These are phyloP conservation scores for Pseudomonodictys pantanalensis DNA, from an alignment of 495 filamentous ascomycete genomes.

Conservation along the genomic window DNA sequence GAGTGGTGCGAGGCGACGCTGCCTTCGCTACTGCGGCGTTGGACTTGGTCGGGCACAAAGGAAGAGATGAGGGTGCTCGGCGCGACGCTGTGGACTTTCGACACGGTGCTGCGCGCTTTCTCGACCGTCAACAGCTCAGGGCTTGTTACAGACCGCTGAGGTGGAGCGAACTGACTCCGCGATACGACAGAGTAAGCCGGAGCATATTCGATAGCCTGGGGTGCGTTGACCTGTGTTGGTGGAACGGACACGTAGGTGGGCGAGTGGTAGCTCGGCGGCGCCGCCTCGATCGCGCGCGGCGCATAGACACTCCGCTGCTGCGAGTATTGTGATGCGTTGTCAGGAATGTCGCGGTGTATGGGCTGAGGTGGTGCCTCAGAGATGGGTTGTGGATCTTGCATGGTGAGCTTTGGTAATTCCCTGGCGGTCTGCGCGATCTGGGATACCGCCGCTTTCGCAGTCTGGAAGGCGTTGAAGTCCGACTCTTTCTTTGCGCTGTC, in stretches of 20 bases:
- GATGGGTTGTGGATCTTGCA: conserved; percentile 27
- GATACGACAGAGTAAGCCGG: conserved; percentile 25
- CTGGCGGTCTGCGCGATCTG: conserved; percentile 2
- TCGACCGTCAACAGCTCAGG: conserved; percentile 23
- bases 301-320: conserved; percentile 4
- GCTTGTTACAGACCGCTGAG: conserved; percentile 24
- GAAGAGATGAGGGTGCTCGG: conserved; percentile 29
- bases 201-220: conserved; percentile 19
- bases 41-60: conserved; percentile 20
- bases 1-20: conserved; percentile 36
- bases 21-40: conserved; percentile 32
- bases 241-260: conserved; percentile 27
- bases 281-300: conserved; percentile 28
- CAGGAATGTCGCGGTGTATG: conserved; percentile 35
- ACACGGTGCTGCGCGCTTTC: conserved; percentile 28
- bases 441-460: conserved; percentile 16
- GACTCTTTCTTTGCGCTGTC: conserved; percentile 39
- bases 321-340: conserved; percentile 24
- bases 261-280: conserved; percentile 24
- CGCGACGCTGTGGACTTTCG: conserved; percentile 8
- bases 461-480: conserved; percentile 25
- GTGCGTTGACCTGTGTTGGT: conserved; percentile 21
- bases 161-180: conserved; percentile 20
- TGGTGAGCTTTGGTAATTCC: conserved; percentile 13
- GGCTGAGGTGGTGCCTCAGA: conserved; percentile 22